phyloP scores from a whole-genome alignment of 1,284 basidiomycete genomes.

The Malassezia obtusa region DNA sequence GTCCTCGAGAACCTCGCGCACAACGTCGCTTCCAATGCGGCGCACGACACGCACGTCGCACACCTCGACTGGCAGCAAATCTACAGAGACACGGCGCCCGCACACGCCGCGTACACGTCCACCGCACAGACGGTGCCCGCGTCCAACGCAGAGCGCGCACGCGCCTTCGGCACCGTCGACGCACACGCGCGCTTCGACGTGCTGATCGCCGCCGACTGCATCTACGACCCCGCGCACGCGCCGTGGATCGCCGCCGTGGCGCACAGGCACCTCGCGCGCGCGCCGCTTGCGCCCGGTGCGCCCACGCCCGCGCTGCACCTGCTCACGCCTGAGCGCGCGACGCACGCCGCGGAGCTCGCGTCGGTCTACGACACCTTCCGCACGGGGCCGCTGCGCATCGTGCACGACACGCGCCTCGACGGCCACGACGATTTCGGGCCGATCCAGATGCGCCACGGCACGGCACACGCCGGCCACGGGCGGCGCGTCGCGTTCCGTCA shows the following conservation, averaged over 20 bases:
- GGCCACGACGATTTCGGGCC: constrained; percentile 14
- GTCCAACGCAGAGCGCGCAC: not conserved
- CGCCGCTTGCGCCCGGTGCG: not conserved
- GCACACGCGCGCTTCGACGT: constrained; percentile 20
- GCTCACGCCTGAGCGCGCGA: constrained; percentile 29
- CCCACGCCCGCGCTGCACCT: constrained; percentile 24
- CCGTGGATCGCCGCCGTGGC: constrained; percentile 37
- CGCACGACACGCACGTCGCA: constrained; percentile 6
- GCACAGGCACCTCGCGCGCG: constrained; percentile 15
- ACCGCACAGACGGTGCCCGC: constrained; percentile 29
- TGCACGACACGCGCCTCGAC: not conserved
- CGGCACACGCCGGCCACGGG: not conserved
- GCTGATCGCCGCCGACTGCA: constrained; percentile 38
- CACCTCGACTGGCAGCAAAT: constrained; percentile 37
- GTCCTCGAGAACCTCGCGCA: constrained; percentile 31
- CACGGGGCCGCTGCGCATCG: not conserved
- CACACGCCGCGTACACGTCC: constrained; percentile 5
- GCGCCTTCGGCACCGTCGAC: not conserved
- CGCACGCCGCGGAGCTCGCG: constrained; percentile 29
- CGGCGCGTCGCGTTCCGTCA: constrained; percentile 2
- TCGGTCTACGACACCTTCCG: constrained; percentile 31
- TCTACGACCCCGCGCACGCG: constrained; percentile 37
- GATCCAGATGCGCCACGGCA: not conserved
- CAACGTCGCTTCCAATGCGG: constrained; percentile 16
- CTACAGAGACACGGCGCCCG: not conserved